phyloP scores from a whole-genome alignment of 225 moss, liverwort and hornwort species.

The Straminergon stramineum region DNA sequence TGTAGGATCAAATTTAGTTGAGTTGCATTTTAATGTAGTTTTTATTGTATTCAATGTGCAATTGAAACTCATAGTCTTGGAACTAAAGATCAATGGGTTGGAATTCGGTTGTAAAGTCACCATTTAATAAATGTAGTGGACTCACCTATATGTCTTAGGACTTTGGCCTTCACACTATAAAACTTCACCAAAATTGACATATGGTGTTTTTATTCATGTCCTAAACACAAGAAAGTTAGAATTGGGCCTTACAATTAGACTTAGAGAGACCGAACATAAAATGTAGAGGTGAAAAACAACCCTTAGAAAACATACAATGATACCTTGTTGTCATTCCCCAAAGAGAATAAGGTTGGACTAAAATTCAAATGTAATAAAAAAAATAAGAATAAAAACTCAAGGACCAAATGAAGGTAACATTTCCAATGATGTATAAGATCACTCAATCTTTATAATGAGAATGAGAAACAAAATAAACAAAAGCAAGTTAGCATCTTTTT shows the following conservation, averaged over 20 bases:
- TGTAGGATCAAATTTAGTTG: too few relatives aligned
- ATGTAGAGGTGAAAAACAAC: not conserved
- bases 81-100: too few relatives aligned
- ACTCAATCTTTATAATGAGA: not conserved
- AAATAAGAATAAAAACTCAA: not conserved
- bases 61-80: too few relatives aligned
- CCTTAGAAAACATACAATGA: not conserved
- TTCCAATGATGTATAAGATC: accelerated
- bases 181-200: too few relatives aligned
- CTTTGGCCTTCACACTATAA: too few relatives aligned
- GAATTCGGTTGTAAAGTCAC: too few relatives aligned
- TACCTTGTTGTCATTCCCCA: not conserved
- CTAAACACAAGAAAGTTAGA: not conserved
- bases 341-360: not conserved
- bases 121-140: too few relatives aligned
- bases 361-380: not conserved
- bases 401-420: not conserved
- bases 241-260: not conserved
- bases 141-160: too few relatives aligned
- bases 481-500: not conserved
- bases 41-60: too few relatives aligned
- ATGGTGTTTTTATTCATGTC: too few relatives aligned
- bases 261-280: not conserved
- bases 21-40: too few relatives aligned
- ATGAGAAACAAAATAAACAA: not conserved